Evolutionary conservation across 2,329 filamentous ascomycete genomes (phyloP).

Genomic region (Neofusicoccum ribis): DNA sequence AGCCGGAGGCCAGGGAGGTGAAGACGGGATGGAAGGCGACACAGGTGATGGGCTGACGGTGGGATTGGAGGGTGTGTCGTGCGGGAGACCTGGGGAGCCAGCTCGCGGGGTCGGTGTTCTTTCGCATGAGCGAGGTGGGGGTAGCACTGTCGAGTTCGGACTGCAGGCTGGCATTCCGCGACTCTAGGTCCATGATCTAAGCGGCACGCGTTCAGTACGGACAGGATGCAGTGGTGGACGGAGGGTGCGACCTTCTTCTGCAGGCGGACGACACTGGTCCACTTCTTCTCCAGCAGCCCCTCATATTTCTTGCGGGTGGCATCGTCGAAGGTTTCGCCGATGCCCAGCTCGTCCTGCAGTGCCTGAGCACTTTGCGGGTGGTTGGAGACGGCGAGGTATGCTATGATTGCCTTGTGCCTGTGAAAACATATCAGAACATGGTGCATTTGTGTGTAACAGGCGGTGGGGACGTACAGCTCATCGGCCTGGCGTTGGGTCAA

Average conservation of each 20-base stretch:
- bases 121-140: slow-evolving; percentile 71
- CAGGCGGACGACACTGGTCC: slow-evolving; percentile 90
- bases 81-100: slow-evolving; percentile 87
- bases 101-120: slow-evolving; percentile 78
- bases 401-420: slow-evolving; percentile 92
- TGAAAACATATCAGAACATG: slow-evolving; percentile 21
- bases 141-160: slow-evolving; percentile 82
- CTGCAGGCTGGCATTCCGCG: slow-evolving; percentile 70
- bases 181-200: slow-evolving; percentile 91
- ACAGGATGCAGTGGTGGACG: not conserved
- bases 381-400: slow-evolving; percentile 76
- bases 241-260: slow-evolving; percentile 77
- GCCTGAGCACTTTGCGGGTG: slow-evolving; percentile 69
- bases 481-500: slow-evolving; percentile 80
- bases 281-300: slow-evolving; percentile 93
- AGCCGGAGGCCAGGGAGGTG: slow-evolving; percentile 84
- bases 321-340: slow-evolving; percentile 74
- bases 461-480: slow-evolving; percentile 65
- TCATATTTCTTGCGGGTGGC: slow-evolving; percentile 91
- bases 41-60: slow-evolving; percentile 78
- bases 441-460: slow-evolving; percentile 19
- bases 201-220: not conserved
- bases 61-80: slow-evolving; percentile 79
- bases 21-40: slow-evolving; percentile 93
- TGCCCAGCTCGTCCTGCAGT: slow-evolving; percentile 73